These are phyloP conservation scores for Bruguiera hainesii DNA, from an alignment of 441 rosid genomes.

Conservation along the genomic window DNA sequence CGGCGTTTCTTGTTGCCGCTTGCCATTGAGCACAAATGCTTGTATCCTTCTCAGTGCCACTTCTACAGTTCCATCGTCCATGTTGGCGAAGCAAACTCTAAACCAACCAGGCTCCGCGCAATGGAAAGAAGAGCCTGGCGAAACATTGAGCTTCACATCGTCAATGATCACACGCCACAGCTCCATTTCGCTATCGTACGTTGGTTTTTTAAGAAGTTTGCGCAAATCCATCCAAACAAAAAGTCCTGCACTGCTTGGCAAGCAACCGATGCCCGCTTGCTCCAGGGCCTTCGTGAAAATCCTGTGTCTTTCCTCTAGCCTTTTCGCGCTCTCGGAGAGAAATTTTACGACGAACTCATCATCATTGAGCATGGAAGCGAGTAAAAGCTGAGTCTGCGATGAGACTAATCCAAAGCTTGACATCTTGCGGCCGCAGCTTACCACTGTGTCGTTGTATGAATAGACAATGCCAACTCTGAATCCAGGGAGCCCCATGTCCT, in stretches of 20 bases:
- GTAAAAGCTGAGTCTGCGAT: conserved; percentile 68
- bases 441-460: conserved; percentile 73
- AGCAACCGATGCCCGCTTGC: conserved; percentile 51
- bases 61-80: conserved; percentile 67
- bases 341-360: conserved; percentile 52
- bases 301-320: conserved; percentile 44
- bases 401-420: conserved; percentile 92
- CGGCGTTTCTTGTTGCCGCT: conserved; percentile 17
- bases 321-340: conserved; percentile 45
- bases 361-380: conserved; percentile 70
- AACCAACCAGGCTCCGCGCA: conserved; percentile 90
- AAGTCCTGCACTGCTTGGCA: conserved; percentile 66
- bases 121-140: conserved; percentile 84
- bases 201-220: conserved; percentile 47
- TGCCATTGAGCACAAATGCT: conserved; percentile 38
- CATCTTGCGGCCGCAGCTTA: conserved; percentile 65
- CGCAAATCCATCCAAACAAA: conserved; percentile 86
- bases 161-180: conserved; percentile 69
- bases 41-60: conserved; percentile 62
- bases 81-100: conserved; percentile 85
- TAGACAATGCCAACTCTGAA: conserved; percentile 84
- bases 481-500: conserved; percentile 94
- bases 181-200: conserved; percentile 48
- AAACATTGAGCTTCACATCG: conserved; percentile 80
- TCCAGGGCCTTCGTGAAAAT: conserved; percentile 44